Evolutionary conservation across 2,329 filamentous ascomycete genomes (phyloP), one percentile per base, ranked within the genome.

Genomic region (Aspergillus quadricinctus): DNA sequence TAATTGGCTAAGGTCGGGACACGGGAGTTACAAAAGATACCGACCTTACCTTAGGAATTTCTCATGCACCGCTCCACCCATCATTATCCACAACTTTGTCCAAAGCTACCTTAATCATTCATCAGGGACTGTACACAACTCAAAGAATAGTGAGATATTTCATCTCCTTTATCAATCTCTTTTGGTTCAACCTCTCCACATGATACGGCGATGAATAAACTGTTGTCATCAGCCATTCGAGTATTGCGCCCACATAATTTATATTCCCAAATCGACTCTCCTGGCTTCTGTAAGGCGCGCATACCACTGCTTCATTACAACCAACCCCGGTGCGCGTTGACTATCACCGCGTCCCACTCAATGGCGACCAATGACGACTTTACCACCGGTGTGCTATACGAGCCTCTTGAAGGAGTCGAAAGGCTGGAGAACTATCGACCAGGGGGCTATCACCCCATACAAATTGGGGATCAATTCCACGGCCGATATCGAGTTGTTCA

Each of bases 401-500:
- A 56, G 41, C 60, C 61, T 23, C 48, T 64, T 35, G 66, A 67
- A 28, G 52, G 49, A 17, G 56, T 65, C 3, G 63, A 67, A 53
- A 59, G 50, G 61, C 54, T 69, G 17, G 60, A 64, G 54, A 53
- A 56, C 41, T 70, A 70, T 53, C 55, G 54, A 28, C 41, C 49
- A 8, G 65, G 67, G 6, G 69, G 66, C 50, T 71, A 70, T 64
- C 64, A 71, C 49, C 62, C 62, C 17, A 55, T 72, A 9, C 45
- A 55, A 51, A 70, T 72, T 52, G 64, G 64, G 17, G 66, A 72
- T 60, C 46, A 48, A 8, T 64, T 70, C 52, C 60, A 66, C 21
- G n/a, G 52, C 61, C 65, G 72, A 5, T 78, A 77, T 59, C 67
- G 69, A 8, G 61, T 77, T 9, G 60, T 76, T 7, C 70, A 75